Evolutionary conservation across 805 yeast species (phyloP), one percentile per base, ranked within the genome.

Genomic region (Candida insectalens): DNA sequence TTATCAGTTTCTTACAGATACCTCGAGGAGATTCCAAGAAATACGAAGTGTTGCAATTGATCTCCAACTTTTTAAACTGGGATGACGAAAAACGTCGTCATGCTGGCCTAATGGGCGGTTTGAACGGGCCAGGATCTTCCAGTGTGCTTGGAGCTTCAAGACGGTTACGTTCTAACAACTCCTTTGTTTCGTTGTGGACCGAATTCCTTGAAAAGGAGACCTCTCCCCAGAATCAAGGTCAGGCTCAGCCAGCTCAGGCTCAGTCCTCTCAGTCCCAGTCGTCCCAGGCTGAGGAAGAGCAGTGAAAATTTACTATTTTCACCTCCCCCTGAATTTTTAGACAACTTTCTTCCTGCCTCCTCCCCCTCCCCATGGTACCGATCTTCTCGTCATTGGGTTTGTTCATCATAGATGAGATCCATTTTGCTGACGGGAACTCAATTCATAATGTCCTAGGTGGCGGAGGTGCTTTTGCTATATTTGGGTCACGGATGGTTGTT

Each of bases 1-100:
- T 92, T 33, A 69, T 92, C 13, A 83, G 92, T 36, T 92, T 88
- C 57, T 69, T 92, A 13, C 79, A 80, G 22, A 64, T 89, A 20
- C 96, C 95, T 5, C 66, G 98, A 40, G 95, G 92, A 2, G 99
- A 92, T 53, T 71, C 95, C 6, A 89, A 88, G 59, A 87, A 92
- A 57, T 92, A 83, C 52, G 97, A 92, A 64, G 95, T 92, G 4
- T 65, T 92, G 32, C 83, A 75, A 51, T 68, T 92, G 39, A 80
- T 92, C 27, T 71, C 95, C 8, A 83, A 83, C 39, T 77, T 80
- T 44, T 63, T 92, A 38, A 80, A 73, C 38, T 92, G 98, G 98
- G 89, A 82, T 55, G 92, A 84, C 32, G 77, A 71, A 29, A 76
- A 82, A 52, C 76, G 71, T 47, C 62, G 74, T 17, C 82, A 77